Base-by-base conservation (phyloP, 1,284 basidiomycete genomes). In the Tylopilus sp. region DNA sequence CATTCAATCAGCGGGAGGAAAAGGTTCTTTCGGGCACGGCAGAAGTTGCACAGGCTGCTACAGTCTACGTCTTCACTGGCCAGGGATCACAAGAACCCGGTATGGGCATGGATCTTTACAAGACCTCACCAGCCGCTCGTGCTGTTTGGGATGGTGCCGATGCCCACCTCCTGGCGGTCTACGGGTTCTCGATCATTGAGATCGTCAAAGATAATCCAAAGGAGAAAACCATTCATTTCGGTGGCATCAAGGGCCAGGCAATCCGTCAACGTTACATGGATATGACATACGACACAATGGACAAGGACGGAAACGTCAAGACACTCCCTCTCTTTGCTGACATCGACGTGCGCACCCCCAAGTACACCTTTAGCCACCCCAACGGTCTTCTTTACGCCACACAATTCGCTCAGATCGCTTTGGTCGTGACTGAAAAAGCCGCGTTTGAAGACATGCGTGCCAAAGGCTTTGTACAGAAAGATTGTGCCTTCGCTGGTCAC, bases 31-130 rank as follows among this genome's bases (percentile, higher is more conserved):
- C 91, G 56, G 96, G 96, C 36, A 82, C 89, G 18, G 91, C 96
- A 2, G 93, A 97, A 69, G 92, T 98, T 55, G 85, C 85, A 13
- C 96, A 98, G 71, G 85, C 92, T 3, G 83, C 85, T 13, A 97
- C 95, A 15, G 92, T 92, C 43, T 98, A 98, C 63, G 93, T 97
- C 64, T 98, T 98, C 78, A 99, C 96, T 46, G 96, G 96, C 43
- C 96, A 99, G 70, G 96, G 96, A 48, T 98, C 94, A 21, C 97
- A 99, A 71, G 96, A 99, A 71, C 86, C 89, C 41, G 93, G 95
- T 33, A 99, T 99, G 96, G 96, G 97, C 35, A 98, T 99, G 95
- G 95, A 98, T 61, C 81, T 99, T 4, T 99, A 98, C 79, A 88
- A 85, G 69, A 83, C 74, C 58, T 97, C 93, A 11, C 86, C 91